Evolutionary conservation across 768 basidiomycete genomes (phyloP), one percentile per base, ranked within the genome.

Genomic region (Mycena chlorophos): DNA sequence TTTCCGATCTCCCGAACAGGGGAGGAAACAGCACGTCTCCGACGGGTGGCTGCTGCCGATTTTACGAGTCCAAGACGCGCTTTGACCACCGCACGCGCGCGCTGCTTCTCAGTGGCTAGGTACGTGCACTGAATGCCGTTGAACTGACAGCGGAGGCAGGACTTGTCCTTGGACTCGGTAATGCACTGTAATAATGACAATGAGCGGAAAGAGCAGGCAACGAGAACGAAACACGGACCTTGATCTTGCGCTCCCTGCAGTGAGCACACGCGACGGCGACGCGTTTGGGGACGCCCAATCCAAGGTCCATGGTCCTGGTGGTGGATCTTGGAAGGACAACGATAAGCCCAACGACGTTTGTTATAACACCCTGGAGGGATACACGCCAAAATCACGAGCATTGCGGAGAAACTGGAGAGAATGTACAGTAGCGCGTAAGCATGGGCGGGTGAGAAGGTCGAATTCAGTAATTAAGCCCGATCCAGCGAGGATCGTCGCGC

Each of bases 161-260:
- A 17, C 6, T 8, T 27, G 14, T 43, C 8, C 2, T 26, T 23
- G 5, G 48, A 30, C 3, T 58, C 47, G 37, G 27, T 39, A 30
- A 49, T 31, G 51, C 56, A 58, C 56, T 58, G 28, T 23, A 6
- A n/a, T n/a, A n/a, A n/a, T n/a, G 16, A 3, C 26, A 1, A 8
- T 20, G 4, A 10, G 1, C 5, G 8, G 17, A 45, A 4, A 8
- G 23, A 25, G 12, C 5, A 49, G 4, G 28, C n/a, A 38, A 1
- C 25, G 23, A 13, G 8, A 10, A 14, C 10, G 27, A 22, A 22
- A 47, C 46, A n/a, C 43, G 20, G 12, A 46, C 51, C 47, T 58
- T 58, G 8, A 42, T 30, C 38, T 57, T 58, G 5, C 56, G 51
- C 10, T 53, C 47, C 2, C 56, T 23, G 29, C 56, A 58, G 40